phyloP scores from a whole-genome alignment of 2,329 filamentous ascomycete genomes.

The Thielaviopsis punctulata region DNA sequence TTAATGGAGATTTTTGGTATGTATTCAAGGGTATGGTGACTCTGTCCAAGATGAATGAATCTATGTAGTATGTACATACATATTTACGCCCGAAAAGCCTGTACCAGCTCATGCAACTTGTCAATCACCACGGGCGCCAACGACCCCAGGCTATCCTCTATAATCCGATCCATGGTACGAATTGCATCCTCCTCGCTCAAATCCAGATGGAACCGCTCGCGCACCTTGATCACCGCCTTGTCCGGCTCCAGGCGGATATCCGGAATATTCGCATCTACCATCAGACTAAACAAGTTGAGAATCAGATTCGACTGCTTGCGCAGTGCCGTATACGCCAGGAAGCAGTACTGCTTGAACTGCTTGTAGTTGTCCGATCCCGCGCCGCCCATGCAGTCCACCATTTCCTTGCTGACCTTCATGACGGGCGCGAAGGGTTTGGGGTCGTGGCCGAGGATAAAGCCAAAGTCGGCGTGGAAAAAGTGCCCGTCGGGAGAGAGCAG shows the following conservation, averaged over 20 bases:
- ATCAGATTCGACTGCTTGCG: slow-evolving; percentile 83
- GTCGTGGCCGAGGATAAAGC: slow-evolving; percentile 91
- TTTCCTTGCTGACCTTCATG: slow-evolving; percentile 94
- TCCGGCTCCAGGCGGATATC: slow-evolving; percentile 86
- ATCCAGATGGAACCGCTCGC: slow-evolving; percentile 85
- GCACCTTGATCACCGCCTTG: slow-evolving; percentile 85
- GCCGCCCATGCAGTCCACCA: slow-evolving; percentile 98
- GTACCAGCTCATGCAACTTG: slow-evolving; percentile 80
- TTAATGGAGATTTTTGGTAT: not conserved
- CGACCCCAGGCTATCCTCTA: slow-evolving; percentile 78
- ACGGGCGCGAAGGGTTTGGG: slow-evolving; percentile 93
- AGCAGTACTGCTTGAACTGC: slow-evolving; percentile 88
- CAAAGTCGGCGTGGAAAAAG: slow-evolving; percentile 98
- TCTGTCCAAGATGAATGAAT: too few relatives aligned
- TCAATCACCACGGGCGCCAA: slow-evolving; percentile 91
- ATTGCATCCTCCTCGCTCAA: slow-evolving; percentile 86
- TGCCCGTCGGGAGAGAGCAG: slow-evolving; percentile 77
- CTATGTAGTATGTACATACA: not conserved
- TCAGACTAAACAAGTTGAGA: slow-evolving; percentile 85
- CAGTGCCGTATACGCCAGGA: slow-evolving; percentile 81
- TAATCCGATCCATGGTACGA: slow-evolving; percentile 69
- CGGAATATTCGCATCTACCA: slow-evolving; percentile 94
- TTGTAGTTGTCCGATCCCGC: slow-evolving; percentile 63
- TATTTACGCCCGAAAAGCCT: slow-evolving; percentile 61
- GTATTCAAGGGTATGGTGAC: too few relatives aligned